Evolutionary conservation across 331 rosid genomes (phyloP).

Genomic region (Stylosanthes scabra): DNA sequence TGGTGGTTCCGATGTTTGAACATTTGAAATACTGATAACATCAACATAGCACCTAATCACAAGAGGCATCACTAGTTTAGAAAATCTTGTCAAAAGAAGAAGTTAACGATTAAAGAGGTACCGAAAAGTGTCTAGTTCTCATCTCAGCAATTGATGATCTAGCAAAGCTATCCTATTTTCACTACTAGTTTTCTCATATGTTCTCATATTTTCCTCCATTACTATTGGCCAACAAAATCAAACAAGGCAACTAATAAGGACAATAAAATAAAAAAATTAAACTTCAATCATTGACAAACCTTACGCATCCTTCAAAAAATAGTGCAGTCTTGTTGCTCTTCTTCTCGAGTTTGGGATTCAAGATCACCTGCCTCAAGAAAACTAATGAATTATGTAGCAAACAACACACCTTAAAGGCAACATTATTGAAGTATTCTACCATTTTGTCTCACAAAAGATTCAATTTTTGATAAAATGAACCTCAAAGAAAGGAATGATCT

Average conservation of each 20-base stretch:
- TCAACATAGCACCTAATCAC: background rate
- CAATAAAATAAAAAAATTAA: background rate
- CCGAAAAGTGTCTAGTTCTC: slow-evolving; percentile 9
- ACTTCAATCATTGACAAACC: slow-evolving; percentile 48
- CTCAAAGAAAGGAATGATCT: no score
- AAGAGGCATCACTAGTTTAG: slow-evolving; percentile 3
- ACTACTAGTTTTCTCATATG: no score
- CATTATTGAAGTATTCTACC: background rate
- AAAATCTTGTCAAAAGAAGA: slow-evolving; percentile 18
- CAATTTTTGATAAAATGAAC: no score
- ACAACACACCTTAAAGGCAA: slow-evolving; percentile 26
- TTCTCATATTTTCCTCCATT: no score
- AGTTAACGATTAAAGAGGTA: background rate
- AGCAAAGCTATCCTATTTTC: background rate
- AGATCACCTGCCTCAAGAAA: slow-evolving; percentile 75
- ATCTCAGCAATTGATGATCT: slow-evolving; percentile 1
- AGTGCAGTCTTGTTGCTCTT: slow-evolving; percentile 79
- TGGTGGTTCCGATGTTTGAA: background rate
- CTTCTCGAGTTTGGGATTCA: slow-evolving; percentile 81
- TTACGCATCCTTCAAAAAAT: slow-evolving; percentile 94
- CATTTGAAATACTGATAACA: slow-evolving; percentile 5
- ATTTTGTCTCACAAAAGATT: no score
- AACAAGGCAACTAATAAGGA: background rate
- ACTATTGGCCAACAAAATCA: background rate
- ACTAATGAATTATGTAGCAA: slow-evolving; percentile 46